Base-by-base conservation (phyloP, 1,284 basidiomycete species). In the Leccinum griseonigrum region DNA sequence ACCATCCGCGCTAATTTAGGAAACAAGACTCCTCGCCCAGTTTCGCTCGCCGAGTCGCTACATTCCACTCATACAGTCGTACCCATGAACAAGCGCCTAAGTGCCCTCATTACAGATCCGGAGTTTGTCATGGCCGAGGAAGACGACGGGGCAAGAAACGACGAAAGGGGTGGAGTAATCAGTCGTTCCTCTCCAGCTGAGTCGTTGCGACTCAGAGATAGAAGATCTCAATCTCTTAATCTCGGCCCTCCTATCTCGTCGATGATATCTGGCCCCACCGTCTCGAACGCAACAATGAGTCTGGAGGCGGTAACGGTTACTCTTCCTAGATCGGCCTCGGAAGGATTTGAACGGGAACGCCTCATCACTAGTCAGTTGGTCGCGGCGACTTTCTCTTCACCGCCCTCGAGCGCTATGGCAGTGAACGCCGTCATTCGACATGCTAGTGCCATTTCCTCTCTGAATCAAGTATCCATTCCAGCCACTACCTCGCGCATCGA, bases 41-140 rank as follows among this genome's bases (percentile, higher is more conserved):
- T 88, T 29, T 91, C 89, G 8, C 83, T 87, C 74, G 88, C 87
- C 6, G 88, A 90, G 61, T 89, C 87, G 0, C 76, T 90, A 59
- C 87, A 88, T 58, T 90, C 88, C 7, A 86, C 79, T 11, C 81
- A 86, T 68, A 91, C 89, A 22, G 76, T 91, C 59, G 83, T 88
- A 3, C 79, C 86, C 10, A 76, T 79, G 28, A 84, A 81, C 71
- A 86, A 83, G 71, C 82, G 90, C 26, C 74, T 87, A 54, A 91
- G 90, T 70, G 84, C 87, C 4, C 76, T 90, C 38, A 77, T 89
- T 56, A 82, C 81, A 5, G 89, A 90, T 66, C 79, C 83, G 22
- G 86, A 88, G 62, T 87, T 85, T 70, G 76, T 74, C 38, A 79
- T 80, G 73, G 75, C 79, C 6, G 81, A 81, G 64, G 79, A 83